phyloP scores from a whole-genome alignment of 768 basidiomycete genomes.

The Fibroporia radiculosa region DNA sequence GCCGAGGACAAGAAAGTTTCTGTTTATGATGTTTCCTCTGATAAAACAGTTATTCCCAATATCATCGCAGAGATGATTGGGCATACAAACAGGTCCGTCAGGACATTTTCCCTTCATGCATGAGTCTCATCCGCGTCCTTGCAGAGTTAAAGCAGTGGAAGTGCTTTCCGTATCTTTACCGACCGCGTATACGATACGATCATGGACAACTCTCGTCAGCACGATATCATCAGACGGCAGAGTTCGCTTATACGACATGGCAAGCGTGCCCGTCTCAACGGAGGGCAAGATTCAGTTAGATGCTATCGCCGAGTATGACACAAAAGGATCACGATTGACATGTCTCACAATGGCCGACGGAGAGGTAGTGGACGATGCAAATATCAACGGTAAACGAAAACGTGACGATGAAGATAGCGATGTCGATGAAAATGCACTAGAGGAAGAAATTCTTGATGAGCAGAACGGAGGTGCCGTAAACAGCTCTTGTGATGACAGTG shows the following conservation, averaged over 20 bases:
- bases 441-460: slow-evolving; percentile 12
- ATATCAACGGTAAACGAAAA: slow-evolving; percentile 29
- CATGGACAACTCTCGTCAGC: slow-evolving; percentile 54
- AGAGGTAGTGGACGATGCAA: slow-evolving; percentile 15
- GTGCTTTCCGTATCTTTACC: slow-evolving; percentile 57
- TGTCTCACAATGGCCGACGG: slow-evolving; percentile 59
- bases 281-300: slow-evolving; percentile 29
- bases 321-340: slow-evolving; percentile 80
- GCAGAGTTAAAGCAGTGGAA: slow-evolving; percentile 76
- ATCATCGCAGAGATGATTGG: slow-evolving; percentile 72
- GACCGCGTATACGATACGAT: slow-evolving; percentile 14
- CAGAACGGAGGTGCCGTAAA: slow-evolving; percentile 20
- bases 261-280: slow-evolving; percentile 31
- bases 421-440: slow-evolving; percentile 25
- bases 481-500: slow-evolving; percentile 25
- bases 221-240: slow-evolving; percentile 90
- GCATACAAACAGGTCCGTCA: slow-evolving; percentile 75
- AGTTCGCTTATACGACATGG: slow-evolving; percentile 69
- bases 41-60: slow-evolving; percentile 37
- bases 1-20: slow-evolving; percentile 89
- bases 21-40: slow-evolving; percentile 55
- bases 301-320: slow-evolving; percentile 67
- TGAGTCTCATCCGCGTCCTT: neutral
- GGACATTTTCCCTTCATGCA: neutral
- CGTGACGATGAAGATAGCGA: slow-evolving; percentile 28